phyloP scores from a whole-genome alignment of 495 filamentous ascomycete genomes.

The Talaromyces trachyspermus region DNA sequence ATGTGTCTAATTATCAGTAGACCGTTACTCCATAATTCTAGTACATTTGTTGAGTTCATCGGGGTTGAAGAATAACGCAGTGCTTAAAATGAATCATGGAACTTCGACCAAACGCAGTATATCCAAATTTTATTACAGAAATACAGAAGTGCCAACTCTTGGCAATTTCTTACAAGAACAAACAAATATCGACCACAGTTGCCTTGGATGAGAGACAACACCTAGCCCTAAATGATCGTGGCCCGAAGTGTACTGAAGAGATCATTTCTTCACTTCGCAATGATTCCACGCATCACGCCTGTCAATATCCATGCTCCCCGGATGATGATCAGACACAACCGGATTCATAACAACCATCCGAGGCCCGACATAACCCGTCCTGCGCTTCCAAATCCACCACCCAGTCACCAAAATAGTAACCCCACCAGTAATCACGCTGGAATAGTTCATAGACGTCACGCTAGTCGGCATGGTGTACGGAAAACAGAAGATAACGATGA shows the following conservation, averaged over 20 bases:
- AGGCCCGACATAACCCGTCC: constrained; percentile 28
- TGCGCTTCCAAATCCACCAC: constrained; percentile 36
- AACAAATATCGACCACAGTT: background rate
- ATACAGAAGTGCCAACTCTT: background rate
- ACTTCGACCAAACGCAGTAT: too few species aligned
- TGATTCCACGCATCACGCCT: background rate
- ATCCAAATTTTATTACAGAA: background rate
- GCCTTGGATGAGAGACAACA: background rate
- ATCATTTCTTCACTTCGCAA: background rate
- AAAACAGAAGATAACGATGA: constrained; percentile 75
- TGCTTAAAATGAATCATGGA: too few species aligned
- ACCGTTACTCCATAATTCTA: too few species aligned
- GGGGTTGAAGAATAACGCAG: too few species aligned
- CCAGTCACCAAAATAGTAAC: constrained; percentile 38
- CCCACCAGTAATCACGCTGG: constrained; percentile 57
- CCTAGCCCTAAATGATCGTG: background rate
- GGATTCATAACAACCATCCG: constrained; percentile 13
- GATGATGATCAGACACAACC: background rate
- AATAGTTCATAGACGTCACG: constrained; percentile 62
- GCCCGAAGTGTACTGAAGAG: background rate
- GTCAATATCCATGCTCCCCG: background rate
- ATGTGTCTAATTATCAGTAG: too few species aligned
- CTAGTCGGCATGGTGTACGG: constrained; percentile 52
- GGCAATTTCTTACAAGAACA: background rate
- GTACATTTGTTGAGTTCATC: too few species aligned